These are phyloP conservation scores for Neurospora africana DNA, from an alignment of 495 filamentous ascomycete species.

Conservation along the genomic window DNA sequence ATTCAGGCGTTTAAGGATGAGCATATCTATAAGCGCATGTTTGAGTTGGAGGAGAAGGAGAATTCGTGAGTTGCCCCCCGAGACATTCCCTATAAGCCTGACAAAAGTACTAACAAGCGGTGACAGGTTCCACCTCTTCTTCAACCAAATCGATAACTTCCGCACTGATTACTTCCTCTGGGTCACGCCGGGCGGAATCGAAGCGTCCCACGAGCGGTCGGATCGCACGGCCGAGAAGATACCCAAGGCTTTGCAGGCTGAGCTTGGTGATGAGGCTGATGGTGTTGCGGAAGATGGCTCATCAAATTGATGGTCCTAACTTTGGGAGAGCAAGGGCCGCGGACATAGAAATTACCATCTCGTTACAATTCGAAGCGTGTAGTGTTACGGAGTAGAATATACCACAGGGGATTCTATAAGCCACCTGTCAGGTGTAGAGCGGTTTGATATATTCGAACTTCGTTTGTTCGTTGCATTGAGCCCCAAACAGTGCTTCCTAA, in stretches of 20 bases:
- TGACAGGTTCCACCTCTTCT: constrained; percentile 64
- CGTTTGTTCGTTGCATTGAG: background rate
- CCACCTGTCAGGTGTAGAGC: background rate
- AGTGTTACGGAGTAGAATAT: background rate
- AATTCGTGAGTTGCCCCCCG: constrained; percentile 47
- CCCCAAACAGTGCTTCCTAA: background rate
- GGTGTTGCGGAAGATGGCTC: constrained; percentile 25
- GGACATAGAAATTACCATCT: background rate
- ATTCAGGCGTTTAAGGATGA: constrained; percentile 84
- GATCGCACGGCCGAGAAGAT: constrained; percentile 19
- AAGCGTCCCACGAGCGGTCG: constrained; percentile 37
- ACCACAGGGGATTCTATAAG: background rate
- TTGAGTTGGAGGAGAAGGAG: constrained; percentile 72
- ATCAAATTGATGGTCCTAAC: background rate
- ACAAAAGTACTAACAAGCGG: background rate
- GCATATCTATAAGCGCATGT: constrained; percentile 88
- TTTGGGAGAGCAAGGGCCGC: too few species aligned
- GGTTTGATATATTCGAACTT: background rate
- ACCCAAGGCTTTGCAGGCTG: constrained; percentile 22
- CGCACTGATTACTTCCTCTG: constrained; percentile 64
- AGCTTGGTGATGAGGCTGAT: constrained; percentile 29
- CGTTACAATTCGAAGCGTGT: background rate
- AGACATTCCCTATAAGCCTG: background rate
- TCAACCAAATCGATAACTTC: constrained; percentile 75
- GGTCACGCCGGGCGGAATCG: constrained; percentile 54